Evolutionary conservation across 1,284 basidiomycete species (phyloP), one percentile per base, ranked within the genome.

Genomic region (Sanguinoderma infundibulare): DNA sequence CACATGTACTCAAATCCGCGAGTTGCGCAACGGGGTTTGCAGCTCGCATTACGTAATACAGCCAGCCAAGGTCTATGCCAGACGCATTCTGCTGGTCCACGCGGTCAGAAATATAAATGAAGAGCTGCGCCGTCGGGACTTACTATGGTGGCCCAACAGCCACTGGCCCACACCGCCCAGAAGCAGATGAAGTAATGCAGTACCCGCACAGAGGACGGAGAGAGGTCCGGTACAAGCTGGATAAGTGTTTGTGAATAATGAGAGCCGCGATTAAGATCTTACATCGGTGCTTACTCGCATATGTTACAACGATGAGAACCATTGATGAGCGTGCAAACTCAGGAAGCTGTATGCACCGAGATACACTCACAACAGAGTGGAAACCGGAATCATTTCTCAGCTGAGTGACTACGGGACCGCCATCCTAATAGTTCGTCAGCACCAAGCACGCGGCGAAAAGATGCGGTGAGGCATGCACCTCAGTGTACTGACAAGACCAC

Each of bases 111-210:
- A n/a, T n/a, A n/a, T n/a, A n/a, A n/a, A n/a, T n/a, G n/a, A n/a
- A n/a, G n/a, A n/a, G n/a, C n/a, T n/a, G n/a, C n/a, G n/a, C n/a
- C n/a, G n/a, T n/a, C n/a, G n/a, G n/a, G 24, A 64, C 76, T 57
- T 57, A 81, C 81, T 56, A 82, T 82, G 6, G 78, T 77, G 14
- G 78, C 78, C 81, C 82, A 82, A 56, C 77, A 78, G 0, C 81
- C 87, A n/a, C n/a, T n/a, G 80, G 90, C 89, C 77, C 86, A 74
- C 28, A 83, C 52, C 0, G 83, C 84, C 81, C 84, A 91, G 52
- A 85, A 78, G 57, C 79, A 82, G 53, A 85, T 80, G 58, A 84
- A 83, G 39, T 69, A 82, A 80, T 81, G 87, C 73, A 67, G 79
- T 63, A 79, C 87, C 78, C 80, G 78, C 53, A 92, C 75, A 40